A percentile compares a stretch with the other conserved stretches of the same genome.
Conservation (phyloP, 1,284 basidiomycete genomes). For the Cystobasidium pallidum region DNA sequence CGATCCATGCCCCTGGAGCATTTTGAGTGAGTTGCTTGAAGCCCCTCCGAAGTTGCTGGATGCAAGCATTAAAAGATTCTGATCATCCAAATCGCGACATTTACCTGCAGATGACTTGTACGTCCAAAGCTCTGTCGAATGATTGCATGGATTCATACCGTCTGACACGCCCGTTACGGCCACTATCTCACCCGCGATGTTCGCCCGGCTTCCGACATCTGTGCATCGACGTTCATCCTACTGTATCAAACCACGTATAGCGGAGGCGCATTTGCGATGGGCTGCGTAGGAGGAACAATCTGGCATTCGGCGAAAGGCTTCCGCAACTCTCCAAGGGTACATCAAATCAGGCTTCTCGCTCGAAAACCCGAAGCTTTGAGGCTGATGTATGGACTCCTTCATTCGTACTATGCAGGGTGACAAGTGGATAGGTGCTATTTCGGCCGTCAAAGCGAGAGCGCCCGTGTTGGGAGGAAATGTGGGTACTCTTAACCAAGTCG, state of each 20-base stretch:
- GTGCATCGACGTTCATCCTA: constrained; percentile 4
- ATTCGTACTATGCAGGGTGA: constrained; percentile 70
- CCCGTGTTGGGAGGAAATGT: constrained; percentile 78
- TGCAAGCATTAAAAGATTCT: constrained; percentile 8
- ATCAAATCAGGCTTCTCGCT: neutral
- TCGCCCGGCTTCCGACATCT: neutral
- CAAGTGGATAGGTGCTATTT: constrained; percentile 87
- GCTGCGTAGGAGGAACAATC: constrained; percentile 87
- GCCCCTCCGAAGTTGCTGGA: neutral
- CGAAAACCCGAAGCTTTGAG: no score
- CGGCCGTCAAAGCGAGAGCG: constrained; percentile 96
- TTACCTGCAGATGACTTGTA: constrained; percentile 24
- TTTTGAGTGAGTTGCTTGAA: constrained; percentile 24
- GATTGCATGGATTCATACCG: neutral
- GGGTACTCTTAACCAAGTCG: constrained; percentile 40
- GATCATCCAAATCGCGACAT: neutral
- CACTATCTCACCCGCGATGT: no score
- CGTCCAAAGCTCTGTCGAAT: neutral
- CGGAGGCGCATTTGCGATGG: constrained; percentile 45
- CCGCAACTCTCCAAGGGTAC: constrained; percentile 88
- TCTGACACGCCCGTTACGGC: no score
- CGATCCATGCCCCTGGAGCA: constrained; percentile 42
- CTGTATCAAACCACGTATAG: constrained; percentile 1
- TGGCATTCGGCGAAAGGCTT: constrained; percentile 99
- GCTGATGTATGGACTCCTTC: neutral